Evolutionary conservation across 805 yeast species (phyloP).

Genomic region (Candida taoyuanica): DNA sequence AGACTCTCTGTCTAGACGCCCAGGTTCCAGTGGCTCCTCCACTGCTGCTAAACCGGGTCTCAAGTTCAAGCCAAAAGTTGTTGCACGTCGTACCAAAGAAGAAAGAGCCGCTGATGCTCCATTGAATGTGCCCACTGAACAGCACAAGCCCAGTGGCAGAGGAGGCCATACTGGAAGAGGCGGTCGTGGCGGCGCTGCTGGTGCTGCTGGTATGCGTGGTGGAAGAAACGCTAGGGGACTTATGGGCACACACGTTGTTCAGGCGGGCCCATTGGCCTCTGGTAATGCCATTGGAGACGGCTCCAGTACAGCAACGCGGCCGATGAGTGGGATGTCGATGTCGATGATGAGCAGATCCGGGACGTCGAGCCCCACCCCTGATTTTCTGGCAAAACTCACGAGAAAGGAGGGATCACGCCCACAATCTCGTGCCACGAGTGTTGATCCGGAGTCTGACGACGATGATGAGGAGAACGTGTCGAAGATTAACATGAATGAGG

Average conservation of each 20-base stretch:
- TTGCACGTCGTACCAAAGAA: slow-evolving; percentile 77
- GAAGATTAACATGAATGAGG: slow-evolving; percentile 61
- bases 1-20: slow-evolving; percentile 33
- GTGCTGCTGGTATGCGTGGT: slow-evolving; percentile 21
- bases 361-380: slow-evolving; percentile 36
- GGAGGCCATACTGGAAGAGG: slow-evolving; percentile 10
- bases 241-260: slow-evolving; percentile 55
- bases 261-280: slow-evolving; percentile 65
- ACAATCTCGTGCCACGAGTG: slow-evolving; percentile 19
- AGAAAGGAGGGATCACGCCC: slow-evolving; percentile 22
- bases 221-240: slow-evolving; percentile 26
- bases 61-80: slow-evolving; percentile 83
- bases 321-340: slow-evolving; percentile 1
- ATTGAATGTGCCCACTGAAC: slow-evolving; percentile 10
- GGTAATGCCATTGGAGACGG: slow-evolving; percentile 37
- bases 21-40: slow-evolving; percentile 26
- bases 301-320: not conserved
- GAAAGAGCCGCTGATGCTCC: slow-evolving; percentile 81
- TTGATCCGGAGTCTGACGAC: slow-evolving; percentile 32
- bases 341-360: slow-evolving; percentile 19
- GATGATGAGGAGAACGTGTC: slow-evolving; percentile 40
- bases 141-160: slow-evolving; percentile 1
- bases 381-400: slow-evolving; percentile 34
- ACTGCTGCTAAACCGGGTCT: slow-evolving; percentile 45
- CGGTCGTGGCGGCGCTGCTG: slow-evolving; percentile 16